Base-by-base conservation (phyloP, 805 yeast species). In the Barnettozyma sp. region DNA sequence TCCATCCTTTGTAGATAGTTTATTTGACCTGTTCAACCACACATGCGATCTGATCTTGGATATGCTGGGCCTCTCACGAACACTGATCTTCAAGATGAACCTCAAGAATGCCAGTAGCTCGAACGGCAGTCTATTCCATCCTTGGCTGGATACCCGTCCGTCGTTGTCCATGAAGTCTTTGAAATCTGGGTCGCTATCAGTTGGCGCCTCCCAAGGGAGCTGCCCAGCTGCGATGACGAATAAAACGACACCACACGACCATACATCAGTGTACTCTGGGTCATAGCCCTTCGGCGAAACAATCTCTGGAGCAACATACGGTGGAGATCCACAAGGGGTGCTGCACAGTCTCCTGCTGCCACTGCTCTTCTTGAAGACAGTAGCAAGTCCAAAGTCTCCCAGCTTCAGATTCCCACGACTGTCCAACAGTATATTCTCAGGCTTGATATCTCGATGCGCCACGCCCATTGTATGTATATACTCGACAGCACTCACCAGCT, bases 281-380 rank as follows among this genome's bases (percentile, higher is more conserved):
- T 71, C 75, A 46, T 82, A 82, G 4, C 68, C 67, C 3, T 60
- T 56, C 6, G 39, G 32, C 16, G 48, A 45, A 15, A 70, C 57
- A 14, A 82, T 69, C 48, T 82, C 92, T 2, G 92, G 92, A 1
- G 92, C 90, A 64, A 79, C 71, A 50, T 82, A 82, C 6, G 87
- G 88, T 2, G 84, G 82, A 1, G 83, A 76, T 0, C 90, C 82
- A 55, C 86, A 73, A 22, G 79, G 68, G 20, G 77, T 70, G 17
- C 58, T 53, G 26, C 76, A 68, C 31, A 65, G 37, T 39, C 76
- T 55, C 33, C 61, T 63, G 5, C 64, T 54, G 2, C 81, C 82
- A 36, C 61, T 62, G 12, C 54, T 55, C 27, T 70, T 68, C 43
- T 61, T 66, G 48, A 68, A 79, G 7, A 76, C 73, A 21, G 77